A percentile compares a stretch with the other conserved stretches of the same genome.
phyloP scores from a whole-genome alignment of 176 grass and related monocot genomes.

The Phragmites australis region DNA sequence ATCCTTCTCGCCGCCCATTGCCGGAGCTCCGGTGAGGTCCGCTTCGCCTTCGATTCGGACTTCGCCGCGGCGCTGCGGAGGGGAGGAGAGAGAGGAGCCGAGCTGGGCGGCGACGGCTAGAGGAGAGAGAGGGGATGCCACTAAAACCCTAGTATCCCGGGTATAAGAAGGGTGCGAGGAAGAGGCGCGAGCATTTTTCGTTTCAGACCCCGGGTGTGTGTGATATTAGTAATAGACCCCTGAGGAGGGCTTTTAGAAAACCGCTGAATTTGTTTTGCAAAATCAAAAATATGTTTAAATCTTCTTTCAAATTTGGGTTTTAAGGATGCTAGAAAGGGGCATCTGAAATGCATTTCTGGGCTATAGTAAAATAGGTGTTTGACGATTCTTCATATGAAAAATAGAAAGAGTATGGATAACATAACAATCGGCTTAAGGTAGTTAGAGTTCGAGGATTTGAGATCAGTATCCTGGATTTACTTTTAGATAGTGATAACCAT shows the following conservation, averaged over 20 bases:
- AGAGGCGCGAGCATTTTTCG: not conserved
- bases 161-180: conserved; percentile 50
- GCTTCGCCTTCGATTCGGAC: not conserved
- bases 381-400: too few species aligned
- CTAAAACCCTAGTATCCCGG: conserved; percentile 57
- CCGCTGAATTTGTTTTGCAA: too few species aligned
- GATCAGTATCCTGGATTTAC: too few species aligned
- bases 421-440: too few species aligned
- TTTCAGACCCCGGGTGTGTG: conserved; percentile 9
- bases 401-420: too few species aligned
- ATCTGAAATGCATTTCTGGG: too few species aligned
- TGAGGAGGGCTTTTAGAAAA: not conserved
- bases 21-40: conserved; percentile 5
- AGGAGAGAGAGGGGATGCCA: not conserved
- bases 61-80: conserved; percentile 37
- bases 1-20: conserved; percentile 70
- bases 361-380: too few species aligned
- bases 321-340: too few species aligned
- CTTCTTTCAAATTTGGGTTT: too few species aligned
- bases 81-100: conserved; percentile 19
- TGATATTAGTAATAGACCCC: not conserved
- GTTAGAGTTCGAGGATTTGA: too few species aligned
- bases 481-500: too few species aligned
- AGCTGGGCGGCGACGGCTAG: conserved; percentile 31
- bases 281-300: not conserved